Percentiles rank a stretch among this genome's conserved stretches.
These are phyloP conservation scores for Zygosaccharomyces pseudobailii DNA, from an alignment of 1,139 yeast species.

Conservation along the genomic window DNA sequence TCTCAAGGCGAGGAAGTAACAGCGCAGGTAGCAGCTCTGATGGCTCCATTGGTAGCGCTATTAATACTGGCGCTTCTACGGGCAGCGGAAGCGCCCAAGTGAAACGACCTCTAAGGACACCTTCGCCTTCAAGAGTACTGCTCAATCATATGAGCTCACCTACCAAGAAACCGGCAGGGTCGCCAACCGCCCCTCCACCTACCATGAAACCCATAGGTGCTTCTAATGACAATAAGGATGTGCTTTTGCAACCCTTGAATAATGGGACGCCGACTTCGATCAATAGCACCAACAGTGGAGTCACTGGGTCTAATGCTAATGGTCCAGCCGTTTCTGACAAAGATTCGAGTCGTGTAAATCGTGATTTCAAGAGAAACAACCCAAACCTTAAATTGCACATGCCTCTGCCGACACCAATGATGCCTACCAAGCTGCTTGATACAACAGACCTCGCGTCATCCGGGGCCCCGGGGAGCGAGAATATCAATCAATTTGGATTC, in stretches of 20 bases:
- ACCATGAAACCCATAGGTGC: conserved; percentile 26
- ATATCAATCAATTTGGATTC: conserved; percentile 63
- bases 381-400: conserved; percentile 44
- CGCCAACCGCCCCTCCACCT: conserved; percentile 24
- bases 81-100: not conserved
- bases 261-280: conserved; percentile 32
- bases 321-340: conserved; percentile 10
- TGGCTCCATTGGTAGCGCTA: not conserved
- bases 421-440: conserved; percentile 35
- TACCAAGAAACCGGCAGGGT: conserved; percentile 16
- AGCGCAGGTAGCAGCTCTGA: conserved; percentile 3
- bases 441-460: conserved; percentile 16
- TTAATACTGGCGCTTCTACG: not conserved
- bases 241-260: conserved; percentile 59
- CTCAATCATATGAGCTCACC: conserved; percentile 20
- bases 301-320: conserved; percentile 3
- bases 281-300: conserved; percentile 9
- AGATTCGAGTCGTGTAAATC: conserved; percentile 25
- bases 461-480: conserved; percentile 27
- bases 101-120: conserved; percentile 17
- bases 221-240: conserved; percentile 37
- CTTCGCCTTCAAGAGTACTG: conserved; percentile 23
- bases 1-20: conserved; percentile 1
- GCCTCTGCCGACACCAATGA: conserved; percentile 43
- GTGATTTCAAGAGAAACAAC: conserved; percentile 35